Evolutionary conservation across 345 rosid genomes (phyloP).

Genomic region (Linum trigynum): DNA sequence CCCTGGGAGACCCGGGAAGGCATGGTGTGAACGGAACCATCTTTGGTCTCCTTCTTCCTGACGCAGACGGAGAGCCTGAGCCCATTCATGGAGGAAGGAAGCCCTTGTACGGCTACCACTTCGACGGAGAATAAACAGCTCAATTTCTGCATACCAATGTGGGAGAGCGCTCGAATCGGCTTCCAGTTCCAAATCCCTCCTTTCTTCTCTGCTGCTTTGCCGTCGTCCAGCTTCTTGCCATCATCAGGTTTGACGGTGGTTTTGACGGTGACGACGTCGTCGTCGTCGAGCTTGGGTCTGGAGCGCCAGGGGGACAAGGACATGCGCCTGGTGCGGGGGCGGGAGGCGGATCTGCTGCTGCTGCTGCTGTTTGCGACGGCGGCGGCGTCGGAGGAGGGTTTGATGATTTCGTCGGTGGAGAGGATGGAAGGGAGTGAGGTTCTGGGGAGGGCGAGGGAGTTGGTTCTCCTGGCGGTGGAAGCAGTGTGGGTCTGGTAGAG

Average conservation of each 20-base stretch:
- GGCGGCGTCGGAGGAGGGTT: slow-evolving; percentile 5
- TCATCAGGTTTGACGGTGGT: slow-evolving; percentile 8
- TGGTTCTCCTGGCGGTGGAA: slow-evolving; percentile 43
- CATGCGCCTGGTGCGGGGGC: slow-evolving; percentile 52
- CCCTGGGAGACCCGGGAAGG: slow-evolving; percentile 85
- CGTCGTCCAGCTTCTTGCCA: slow-evolving; percentile 26
- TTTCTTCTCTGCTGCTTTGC: slow-evolving; percentile 31
- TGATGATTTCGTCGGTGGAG: slow-evolving; percentile 30
- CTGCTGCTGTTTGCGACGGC: slow-evolving; percentile 19
- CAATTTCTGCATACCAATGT: slow-evolving; percentile 77
- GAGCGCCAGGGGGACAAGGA: slow-evolving; percentile 93
- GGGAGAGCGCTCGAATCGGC: slow-evolving; percentile 71
- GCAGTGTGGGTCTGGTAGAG: slow-evolving; percentile 58
- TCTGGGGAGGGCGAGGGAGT: slow-evolving; percentile 79
- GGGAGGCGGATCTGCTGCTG: slow-evolving; percentile 1
- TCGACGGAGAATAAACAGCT: slow-evolving; percentile 87
- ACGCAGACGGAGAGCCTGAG: slow-evolving; percentile 81
- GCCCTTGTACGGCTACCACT: slow-evolving; percentile 69
- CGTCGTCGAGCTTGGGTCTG: slow-evolving; percentile 52
- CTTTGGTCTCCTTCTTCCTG: slow-evolving; percentile 73
- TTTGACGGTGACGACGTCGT: slow-evolving; percentile 18
- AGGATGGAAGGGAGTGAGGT: slow-evolving; percentile 36
- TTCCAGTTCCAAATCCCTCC: slow-evolving; percentile 93
- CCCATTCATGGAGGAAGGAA: slow-evolving; percentile 89
- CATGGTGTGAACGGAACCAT: slow-evolving; percentile 84